Percentiles rank a stretch among this genome's conserved stretches.
Conservation (phyloP, 441 rosid species). For the Erodium chrysanthum region DNA sequence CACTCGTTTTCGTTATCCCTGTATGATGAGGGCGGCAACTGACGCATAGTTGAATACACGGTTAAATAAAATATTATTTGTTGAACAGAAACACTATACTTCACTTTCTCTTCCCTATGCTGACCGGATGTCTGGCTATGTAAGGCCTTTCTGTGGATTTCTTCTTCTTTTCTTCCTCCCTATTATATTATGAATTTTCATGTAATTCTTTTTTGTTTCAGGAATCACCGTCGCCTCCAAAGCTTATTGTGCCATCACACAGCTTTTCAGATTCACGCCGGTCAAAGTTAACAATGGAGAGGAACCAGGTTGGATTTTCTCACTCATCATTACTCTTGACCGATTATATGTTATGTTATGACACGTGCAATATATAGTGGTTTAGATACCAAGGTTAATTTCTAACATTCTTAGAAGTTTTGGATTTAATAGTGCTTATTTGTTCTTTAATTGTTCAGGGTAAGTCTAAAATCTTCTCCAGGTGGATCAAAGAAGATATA, state of each 20-base stretch:
- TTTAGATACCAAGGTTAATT: conserved; percentile 4
- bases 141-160: conserved; percentile 31
- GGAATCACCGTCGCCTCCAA: conserved; percentile 93
- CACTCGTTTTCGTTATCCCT: neutral
- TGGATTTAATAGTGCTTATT: too few relatives aligned
- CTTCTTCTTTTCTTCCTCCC: neutral
- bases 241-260: conserved; percentile 58
- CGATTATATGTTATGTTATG: neutral
- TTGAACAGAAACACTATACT: conserved; percentile 53
- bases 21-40: neutral
- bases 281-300: conserved; percentile 71
- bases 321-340: neutral
- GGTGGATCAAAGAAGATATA: neutral
- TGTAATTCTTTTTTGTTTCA: conserved; percentile 25
- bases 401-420: neutral
- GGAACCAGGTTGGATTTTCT: conserved; percentile 47
- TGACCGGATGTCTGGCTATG: conserved; percentile 57
- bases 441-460: too few relatives aligned
- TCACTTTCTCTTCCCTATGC: conserved; percentile 38
- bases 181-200: conserved; percentile 1
- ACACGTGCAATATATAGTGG: neutral
- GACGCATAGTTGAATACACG: neutral
- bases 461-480: too few relatives aligned
- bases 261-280: conserved; percentile 71
- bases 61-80: conserved; percentile 1